Percentiles rank a stretch among this genome's conserved stretches.
Evolutionary conservation across 2,329 filamentous ascomycete species (phyloP).

Genomic region (Corinectria fuckeliana): DNA sequence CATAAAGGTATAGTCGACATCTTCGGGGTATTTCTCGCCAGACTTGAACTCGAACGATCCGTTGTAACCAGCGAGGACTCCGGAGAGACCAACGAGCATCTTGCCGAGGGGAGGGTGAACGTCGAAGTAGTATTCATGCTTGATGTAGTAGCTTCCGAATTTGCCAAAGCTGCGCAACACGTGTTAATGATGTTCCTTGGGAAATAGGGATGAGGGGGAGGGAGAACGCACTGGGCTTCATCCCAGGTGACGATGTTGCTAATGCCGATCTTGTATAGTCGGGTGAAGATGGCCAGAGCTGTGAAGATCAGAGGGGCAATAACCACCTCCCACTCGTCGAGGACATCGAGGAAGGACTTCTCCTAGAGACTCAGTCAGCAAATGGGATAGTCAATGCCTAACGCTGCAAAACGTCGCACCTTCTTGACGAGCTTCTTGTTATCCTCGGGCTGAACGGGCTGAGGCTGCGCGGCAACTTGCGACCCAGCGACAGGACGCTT

Average conservation of each 20-base stretch:
- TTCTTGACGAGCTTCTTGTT: constrained; percentile 66
- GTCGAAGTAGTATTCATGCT: constrained; percentile 96
- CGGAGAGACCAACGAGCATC: constrained; percentile 96
- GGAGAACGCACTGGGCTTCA: constrained; percentile 64
- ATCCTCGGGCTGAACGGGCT: constrained; percentile 58
- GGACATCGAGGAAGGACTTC: constrained; percentile 65
- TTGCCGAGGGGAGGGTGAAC: constrained; percentile 96
- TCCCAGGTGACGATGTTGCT: constrained; percentile 73
- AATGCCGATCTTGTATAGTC: constrained; percentile 73
- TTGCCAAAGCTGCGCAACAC: constrained; percentile 76
- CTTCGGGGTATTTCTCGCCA: constrained; percentile 90
- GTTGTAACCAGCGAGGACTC: constrained; percentile 97
- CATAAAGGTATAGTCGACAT: constrained; percentile 98
- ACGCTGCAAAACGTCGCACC: constrained; percentile 45
- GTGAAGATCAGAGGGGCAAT: constrained; percentile 68
- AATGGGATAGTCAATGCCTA: neutral
- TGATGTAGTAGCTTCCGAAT: constrained; percentile 98
- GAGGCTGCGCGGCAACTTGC: constrained; percentile 45
- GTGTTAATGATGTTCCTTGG: neutral
- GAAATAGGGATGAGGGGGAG: constrained; percentile 8
- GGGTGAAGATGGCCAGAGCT: constrained; percentile 68
- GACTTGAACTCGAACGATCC: constrained; percentile 99
- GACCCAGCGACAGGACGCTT: constrained; percentile 55
- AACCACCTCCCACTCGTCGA: constrained; percentile 69
- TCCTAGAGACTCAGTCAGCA: constrained; percentile 46